phyloP scores from a whole-genome alignment of 208 protist genomes.

The Histomonas meleagridis region DNA sequence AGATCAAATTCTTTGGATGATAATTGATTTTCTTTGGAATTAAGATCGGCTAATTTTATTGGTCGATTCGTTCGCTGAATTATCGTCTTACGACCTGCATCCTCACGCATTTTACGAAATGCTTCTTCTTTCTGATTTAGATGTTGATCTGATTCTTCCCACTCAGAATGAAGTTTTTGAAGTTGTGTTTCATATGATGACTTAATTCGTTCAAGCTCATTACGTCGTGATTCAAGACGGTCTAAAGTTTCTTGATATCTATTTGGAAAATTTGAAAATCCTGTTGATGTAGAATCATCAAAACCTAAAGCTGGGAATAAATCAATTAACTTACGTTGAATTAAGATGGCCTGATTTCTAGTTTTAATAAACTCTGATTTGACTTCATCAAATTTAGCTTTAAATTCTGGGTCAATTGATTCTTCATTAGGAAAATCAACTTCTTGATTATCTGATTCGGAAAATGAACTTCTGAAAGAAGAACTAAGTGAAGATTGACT shows the following conservation, averaged over 20 bases:
- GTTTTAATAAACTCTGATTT: background rate
- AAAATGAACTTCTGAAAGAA: background rate
- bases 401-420: constrained; percentile 12
- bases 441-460: background rate
- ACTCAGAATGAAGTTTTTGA: background rate
- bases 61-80: constrained; percentile 32
- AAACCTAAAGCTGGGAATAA: background rate
- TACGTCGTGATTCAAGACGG: background rate
- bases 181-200: background rate
- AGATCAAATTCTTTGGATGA: background rate
- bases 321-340: background rate
- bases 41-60: background rate
- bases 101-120: background rate
- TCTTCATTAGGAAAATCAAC: background rate
- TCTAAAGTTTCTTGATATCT: background rate
- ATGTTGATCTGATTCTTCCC: background rate
- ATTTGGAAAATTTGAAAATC: background rate
- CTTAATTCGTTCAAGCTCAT: background rate
- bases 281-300: background rate
- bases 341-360: background rate
- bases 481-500: background rate
- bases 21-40: background rate
- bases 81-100: background rate
- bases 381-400: background rate
- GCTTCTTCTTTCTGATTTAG: background rate